A percentile compares a stretch with the other conserved stretches of the same genome.
These are phyloP conservation scores for Digitaria exilis DNA, from an alignment of 202 grass and related monocot species.

Conservation along the genomic window DNA sequence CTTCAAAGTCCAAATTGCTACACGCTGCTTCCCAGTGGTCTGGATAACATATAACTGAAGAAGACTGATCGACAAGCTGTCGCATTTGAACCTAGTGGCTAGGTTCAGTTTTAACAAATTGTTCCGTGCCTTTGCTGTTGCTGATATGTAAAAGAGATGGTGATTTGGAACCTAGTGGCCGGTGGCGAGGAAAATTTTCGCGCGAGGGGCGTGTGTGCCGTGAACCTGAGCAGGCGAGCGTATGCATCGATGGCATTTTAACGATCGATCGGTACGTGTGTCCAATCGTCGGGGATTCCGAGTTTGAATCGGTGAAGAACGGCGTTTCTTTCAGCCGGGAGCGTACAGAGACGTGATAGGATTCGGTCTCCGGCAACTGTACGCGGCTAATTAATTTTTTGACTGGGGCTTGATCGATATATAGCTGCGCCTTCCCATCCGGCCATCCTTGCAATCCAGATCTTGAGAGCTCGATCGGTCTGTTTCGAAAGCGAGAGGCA, in stretches of 20 bases:
- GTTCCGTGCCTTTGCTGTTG: not conserved
- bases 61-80: no score
- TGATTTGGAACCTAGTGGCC: no score
- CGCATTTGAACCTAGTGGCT: not conserved
- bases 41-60: constrained; percentile 57
- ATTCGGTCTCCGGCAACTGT: no score
- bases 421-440: no score
- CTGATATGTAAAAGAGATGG: not conserved
- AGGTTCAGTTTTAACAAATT: constrained; percentile 13
- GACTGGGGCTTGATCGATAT: no score
- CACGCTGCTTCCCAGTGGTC: constrained; percentile 44
- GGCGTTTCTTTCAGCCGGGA: not conserved
- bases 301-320: not conserved
- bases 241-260: not conserved
- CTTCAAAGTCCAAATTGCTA: constrained; percentile 53
- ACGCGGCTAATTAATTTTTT: no score
- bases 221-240: not conserved
- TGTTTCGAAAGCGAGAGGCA: no score
- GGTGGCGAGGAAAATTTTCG: constrained; percentile 6
- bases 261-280: not conserved
- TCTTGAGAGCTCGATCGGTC: no score
- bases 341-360: not conserved
- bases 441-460: no score
- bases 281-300: not conserved
- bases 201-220: no score